phyloP scores from a whole-genome alignment of 106 monocot genomes.

The Xerophyta viscosa region DNA sequence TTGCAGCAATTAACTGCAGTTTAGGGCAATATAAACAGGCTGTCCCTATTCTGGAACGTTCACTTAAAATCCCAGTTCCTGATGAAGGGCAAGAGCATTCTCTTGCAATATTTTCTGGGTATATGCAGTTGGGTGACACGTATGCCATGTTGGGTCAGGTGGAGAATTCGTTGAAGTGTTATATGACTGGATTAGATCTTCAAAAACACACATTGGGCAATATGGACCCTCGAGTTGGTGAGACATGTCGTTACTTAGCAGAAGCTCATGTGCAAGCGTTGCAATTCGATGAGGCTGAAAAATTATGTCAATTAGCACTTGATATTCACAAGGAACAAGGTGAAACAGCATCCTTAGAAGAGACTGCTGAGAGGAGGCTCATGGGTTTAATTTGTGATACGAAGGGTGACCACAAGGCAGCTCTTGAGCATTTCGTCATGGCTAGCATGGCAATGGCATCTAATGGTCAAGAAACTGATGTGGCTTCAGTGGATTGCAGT shows the following conservation, averaged over 20 bases:
- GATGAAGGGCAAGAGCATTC: conserved; percentile 52
- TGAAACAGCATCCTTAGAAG: conserved; percentile 16
- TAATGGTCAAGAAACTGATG: conserved; percentile 26
- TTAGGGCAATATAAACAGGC: conserved; percentile 40
- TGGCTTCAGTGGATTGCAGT: conserved; percentile 40
- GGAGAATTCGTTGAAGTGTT: conserved; percentile 23
- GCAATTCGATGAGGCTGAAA: conserved; percentile 31
- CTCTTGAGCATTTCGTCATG: conserved; percentile 34
- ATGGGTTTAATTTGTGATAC: conserved; percentile 41
- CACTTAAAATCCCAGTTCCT: conserved; percentile 34
- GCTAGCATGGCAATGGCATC: conserved; percentile 35
- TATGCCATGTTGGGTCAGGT: conserved; percentile 28
- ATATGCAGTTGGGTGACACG: conserved; percentile 60
- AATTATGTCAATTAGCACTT: conserved; percentile 24
- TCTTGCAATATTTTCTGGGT: conserved; percentile 59
- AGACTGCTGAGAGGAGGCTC: conserved; percentile 33
- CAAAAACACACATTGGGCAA: conserved; percentile 28
- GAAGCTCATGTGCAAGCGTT: conserved; percentile 39
- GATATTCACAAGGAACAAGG: conserved; percentile 29
- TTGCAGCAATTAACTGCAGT: conserved; percentile 41
- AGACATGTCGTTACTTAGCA: conserved; percentile 38
- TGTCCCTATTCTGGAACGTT: conserved; percentile 32
- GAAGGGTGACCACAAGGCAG: conserved; percentile 34
- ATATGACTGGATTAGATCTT: conserved; percentile 24
- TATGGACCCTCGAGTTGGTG: conserved; percentile 33